Base-by-base conservation (phyloP, 2,329 filamentous ascomycete genomes). In the Ophiocordyceps polyrhachis-furcata region DNA sequence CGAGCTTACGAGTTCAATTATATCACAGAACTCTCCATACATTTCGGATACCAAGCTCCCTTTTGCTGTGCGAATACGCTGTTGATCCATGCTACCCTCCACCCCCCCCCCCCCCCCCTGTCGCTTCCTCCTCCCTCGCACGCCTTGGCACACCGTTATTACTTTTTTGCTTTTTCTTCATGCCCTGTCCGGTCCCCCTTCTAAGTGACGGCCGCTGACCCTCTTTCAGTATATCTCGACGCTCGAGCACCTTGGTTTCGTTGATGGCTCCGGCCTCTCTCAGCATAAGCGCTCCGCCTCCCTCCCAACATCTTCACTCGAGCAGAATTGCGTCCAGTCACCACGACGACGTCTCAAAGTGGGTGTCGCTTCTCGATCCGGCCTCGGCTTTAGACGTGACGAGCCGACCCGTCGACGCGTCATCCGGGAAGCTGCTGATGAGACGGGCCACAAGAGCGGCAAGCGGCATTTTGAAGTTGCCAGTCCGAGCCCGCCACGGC, bases 181-280 rank as follows among this genome's bases (percentile, higher is more conserved):
- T 5, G 28, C 44, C 35, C n/a, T 23, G 17, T n/a, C 7, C 14
- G 23, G 11, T 20, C 15, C 31, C 20, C 40, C 35, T 35, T 35
- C 13, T 32, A 13, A 20, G 8, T 14, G 15, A 15, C 28, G 19
- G 12, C 19, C 17, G 28, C 42, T 32, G 21, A 21, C 28, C 43
- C 43, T 40, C 20, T 17, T 23, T 28, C 20, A 85, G 74, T 84
- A 82, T 63, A 84, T 85, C 63, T 83, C 80, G 29, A 79, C 75
- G 8, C 68, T 81, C 49, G 81, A 86, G 61, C 73, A 80, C 47
- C 68, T 83, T 47, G 74, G 76, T 53, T 76, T 85, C 57, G 73
- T 72, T 43, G 75, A 77, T 53, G 51, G 53, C 40, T 49, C 53
- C 23, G 56, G 62, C 62, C 42, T 40, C 53, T 58, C 43, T 52